Evolutionary conservation across 73 alveolate species (phyloP).

Genomic region (Urostyla sp.): DNA sequence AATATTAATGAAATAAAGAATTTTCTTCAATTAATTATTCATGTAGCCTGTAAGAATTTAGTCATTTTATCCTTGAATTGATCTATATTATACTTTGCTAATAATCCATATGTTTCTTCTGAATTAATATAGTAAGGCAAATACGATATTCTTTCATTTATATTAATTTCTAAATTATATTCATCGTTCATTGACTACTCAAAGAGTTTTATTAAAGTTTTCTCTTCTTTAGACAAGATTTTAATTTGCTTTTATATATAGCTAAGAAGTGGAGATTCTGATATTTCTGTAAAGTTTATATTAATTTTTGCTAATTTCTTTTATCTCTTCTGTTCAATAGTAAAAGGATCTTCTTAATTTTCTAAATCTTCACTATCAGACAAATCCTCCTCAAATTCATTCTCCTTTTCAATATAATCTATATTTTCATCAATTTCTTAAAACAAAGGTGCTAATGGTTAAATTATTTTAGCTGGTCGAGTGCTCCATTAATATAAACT

Average conservation of each 20-base stretch:
- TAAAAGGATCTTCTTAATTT: background rate
- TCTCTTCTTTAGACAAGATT: background rate
- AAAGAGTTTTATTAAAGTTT: background rate
- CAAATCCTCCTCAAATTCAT: constrained; percentile 48
- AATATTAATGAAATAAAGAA: no score
- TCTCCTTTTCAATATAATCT: constrained; percentile 56
- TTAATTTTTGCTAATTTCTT: constrained; percentile 10
- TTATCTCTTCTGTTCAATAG: constrained; percentile 25
- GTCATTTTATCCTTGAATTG: constrained; percentile 26
- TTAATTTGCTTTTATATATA: background rate
- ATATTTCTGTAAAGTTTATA: constrained; percentile 6
- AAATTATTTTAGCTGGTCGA: constrained; percentile 30
- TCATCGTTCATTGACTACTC: background rate
- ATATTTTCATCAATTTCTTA: constrained; percentile 43
- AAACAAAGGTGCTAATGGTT: constrained; percentile 54
- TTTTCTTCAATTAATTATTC: no score
- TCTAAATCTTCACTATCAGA: constrained; percentile 33
- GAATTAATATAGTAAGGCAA: background rate
- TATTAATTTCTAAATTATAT: background rate
- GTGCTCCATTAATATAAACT: constrained; percentile 48
- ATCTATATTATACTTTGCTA: constrained; percentile 27
- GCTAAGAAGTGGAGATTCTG: constrained; percentile 13
- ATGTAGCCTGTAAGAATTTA: no score
- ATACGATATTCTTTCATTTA: no score
- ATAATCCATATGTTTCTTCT: constrained; percentile 28